Evolutionary conservation across 208 protist genomes (phyloP), one percentile per base, ranked within the genome.

Genomic region (Acanthamoeba sp.): DNA sequence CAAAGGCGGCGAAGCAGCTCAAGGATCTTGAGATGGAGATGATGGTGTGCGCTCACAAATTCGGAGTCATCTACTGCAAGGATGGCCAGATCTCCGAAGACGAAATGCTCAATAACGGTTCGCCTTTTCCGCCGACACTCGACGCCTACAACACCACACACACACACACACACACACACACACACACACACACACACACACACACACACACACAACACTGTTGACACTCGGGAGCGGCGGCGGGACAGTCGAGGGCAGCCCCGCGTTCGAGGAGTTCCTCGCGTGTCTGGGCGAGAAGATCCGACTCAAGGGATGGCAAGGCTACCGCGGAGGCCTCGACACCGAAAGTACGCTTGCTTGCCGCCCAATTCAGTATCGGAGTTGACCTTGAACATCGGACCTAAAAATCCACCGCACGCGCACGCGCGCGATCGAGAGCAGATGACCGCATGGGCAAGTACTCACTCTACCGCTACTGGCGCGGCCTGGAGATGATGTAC

Each of bases 61-160:
- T 92, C 71, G 87, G 87, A 22, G 59, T 92, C 40, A 69, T 92
- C 45, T 92, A 92, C 38, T 92, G 87, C 57, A 92, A 92, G 62
- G 59, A 92, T 14, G 87, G 87, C 7, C 87, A 92, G 38, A 92
- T 92, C 87, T 78, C 59, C 20, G 87, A 92, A 48, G 87, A 92
- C 45, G 87, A 92, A 29, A 92, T 92, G 87, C 62, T 92, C 38
- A 78, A 69, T 29, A 92, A 92, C 29, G 59, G 84, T 91, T 40
- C 32, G 32, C 0, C 40, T 27, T 48, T n/a, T 10, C 71, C 27
- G 34, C 62, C 62, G 34, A 71, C 62, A 27, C 62, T 29, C 1
- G n/a, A 71, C n/a, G n/a, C n/a, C 62, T 5, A 78, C 27, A 73
- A 73, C 2, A 12, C 3, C 38, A 38, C 38, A 10, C 38, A 42